Evolutionary conservation across 1,284 basidiomycete genomes (phyloP), one percentile per base, ranked within the genome.

Genomic region (Sutorius eximius): DNA sequence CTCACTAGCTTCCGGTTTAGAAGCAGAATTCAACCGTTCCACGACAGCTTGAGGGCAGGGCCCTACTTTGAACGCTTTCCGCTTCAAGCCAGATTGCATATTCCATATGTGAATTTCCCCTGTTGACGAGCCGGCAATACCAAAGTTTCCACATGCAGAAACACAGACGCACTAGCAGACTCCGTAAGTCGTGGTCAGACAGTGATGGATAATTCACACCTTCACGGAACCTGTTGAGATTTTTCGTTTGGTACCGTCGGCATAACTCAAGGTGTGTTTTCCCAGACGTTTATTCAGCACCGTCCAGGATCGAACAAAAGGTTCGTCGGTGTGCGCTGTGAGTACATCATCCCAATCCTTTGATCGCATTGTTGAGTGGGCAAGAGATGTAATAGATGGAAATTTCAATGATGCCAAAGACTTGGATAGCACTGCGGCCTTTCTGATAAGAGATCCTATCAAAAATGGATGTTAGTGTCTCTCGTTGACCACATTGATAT

Each of bases 301-400:
- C 2, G 85, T 85, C 95, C 95, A 98, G 29, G 92, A 89, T 29
- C 93, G 80, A 1, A 89, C 90, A 52, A 86, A 82, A 2, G 82
- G 77, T 63, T 95, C 91, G 45, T 93, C 91, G 1, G 83, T 77
- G 69, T 98, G 96, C 0, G 86, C 86, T 10, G 96, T 95, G 6
- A 99, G 73, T 41, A 99, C 89, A 65, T 99, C 94, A 67, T 98
- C 96, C 97, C 97, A 99, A 62, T 99, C 95, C 69, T 95, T 95
- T 18, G 92, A 81, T 22, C 95, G 82, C 5, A 87, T 82, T 3
- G 85, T 81, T 5, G 93, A 94, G 72, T 87, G 89, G 1, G 93
- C 85, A 11, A 98, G 73, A 9, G 88, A 80, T 6, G 84, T 86
- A 40, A 95, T 81, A 0, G 91, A 79, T 12, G 92, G 86, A 61